phyloP scores from a whole-genome alignment of 352 stramenopile genomes.

The Phytophthora colocasiae region DNA sequence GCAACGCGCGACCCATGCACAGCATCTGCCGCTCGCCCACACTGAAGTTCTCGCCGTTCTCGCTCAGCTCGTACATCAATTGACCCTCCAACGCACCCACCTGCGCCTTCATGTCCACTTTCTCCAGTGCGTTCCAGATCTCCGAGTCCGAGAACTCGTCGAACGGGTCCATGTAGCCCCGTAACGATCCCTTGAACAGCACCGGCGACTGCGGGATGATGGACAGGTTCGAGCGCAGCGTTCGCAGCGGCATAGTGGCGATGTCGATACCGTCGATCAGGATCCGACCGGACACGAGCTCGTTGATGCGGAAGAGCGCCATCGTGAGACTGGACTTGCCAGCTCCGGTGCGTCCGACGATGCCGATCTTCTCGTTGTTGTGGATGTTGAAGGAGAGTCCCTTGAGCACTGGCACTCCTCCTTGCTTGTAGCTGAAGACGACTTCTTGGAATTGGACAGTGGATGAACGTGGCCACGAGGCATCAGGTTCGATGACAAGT shows the following conservation, averaged over 20 bases:
- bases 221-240: conserved; percentile 39
- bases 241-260: conserved; percentile 36
- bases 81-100: too few species aligned
- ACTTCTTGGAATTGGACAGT: conserved; percentile 87
- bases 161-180: conserved; percentile 92
- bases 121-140: conserved; percentile 78
- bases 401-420: conserved; percentile 5
- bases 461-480: conserved; percentile 75
- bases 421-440: conserved; percentile 77
- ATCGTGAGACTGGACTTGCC: conserved; percentile 89
- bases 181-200: conserved; percentile 90
- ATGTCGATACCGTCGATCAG: conserved; percentile 56
- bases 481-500: conserved; percentile 26
- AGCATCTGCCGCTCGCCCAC: too few species aligned
- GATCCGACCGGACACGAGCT: conserved; percentile 62
- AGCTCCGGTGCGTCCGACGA: conserved; percentile 88
- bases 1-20: too few species aligned
- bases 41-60: too few species aligned
- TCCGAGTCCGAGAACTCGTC: conserved; percentile 76
- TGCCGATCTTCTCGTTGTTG: conserved; percentile 49
- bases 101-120: conserved; percentile 64
- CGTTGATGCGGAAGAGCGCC: conserved; percentile 89
- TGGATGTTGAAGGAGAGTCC: too few species aligned
- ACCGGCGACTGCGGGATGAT: conserved; percentile 82
- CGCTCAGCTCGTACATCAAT: too few species aligned